phyloP scores from a whole-genome alignment of 768 basidiomycete species.

The Boletus rubropictus region DNA sequence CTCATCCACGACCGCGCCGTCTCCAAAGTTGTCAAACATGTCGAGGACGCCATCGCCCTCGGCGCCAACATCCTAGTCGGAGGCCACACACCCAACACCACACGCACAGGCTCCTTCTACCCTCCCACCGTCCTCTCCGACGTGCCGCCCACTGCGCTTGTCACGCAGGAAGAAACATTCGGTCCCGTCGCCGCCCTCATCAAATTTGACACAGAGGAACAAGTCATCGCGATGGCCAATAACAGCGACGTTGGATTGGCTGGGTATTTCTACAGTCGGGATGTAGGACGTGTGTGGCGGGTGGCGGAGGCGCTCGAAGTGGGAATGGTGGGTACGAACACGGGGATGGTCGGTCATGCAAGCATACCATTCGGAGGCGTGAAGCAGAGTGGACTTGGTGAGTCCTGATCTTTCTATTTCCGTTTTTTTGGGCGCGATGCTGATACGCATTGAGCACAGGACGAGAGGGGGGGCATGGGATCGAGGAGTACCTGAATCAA shows the following conservation, averaged over 20 bases:
- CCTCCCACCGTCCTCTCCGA: constrained; percentile 85
- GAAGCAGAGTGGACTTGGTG: constrained; percentile 78
- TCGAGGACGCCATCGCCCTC: constrained; percentile 77
- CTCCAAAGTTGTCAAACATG: constrained; percentile 79
- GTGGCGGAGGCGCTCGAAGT: constrained; percentile 94
- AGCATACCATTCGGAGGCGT: constrained; percentile 85
- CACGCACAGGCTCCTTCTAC: constrained; percentile 56
- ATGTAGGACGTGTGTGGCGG: constrained; percentile 86
- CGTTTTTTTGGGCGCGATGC: background rate
- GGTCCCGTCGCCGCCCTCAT: constrained; percentile 85
- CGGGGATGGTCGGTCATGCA: constrained; percentile 72
- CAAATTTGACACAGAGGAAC: constrained; percentile 91
- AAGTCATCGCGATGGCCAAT: constrained; percentile 85
- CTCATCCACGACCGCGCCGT: constrained; percentile 84
- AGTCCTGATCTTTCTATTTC: constrained; percentile 8
- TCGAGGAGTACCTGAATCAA: constrained; percentile 80
- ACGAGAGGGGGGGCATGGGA: constrained; percentile 84
- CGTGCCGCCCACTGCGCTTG: constrained; percentile 59
- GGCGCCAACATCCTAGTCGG: constrained; percentile 89
- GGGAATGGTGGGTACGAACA: constrained; percentile 87
- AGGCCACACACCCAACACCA: constrained; percentile 59
- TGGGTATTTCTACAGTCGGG: constrained; percentile 88
- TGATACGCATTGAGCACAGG: constrained; percentile 33
- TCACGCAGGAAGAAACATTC: constrained; percentile 89
- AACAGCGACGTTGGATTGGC: constrained; percentile 79